Base-by-base conservation (phyloP, 352 stramenopile species). In the Globisporangium barbulae region DNA sequence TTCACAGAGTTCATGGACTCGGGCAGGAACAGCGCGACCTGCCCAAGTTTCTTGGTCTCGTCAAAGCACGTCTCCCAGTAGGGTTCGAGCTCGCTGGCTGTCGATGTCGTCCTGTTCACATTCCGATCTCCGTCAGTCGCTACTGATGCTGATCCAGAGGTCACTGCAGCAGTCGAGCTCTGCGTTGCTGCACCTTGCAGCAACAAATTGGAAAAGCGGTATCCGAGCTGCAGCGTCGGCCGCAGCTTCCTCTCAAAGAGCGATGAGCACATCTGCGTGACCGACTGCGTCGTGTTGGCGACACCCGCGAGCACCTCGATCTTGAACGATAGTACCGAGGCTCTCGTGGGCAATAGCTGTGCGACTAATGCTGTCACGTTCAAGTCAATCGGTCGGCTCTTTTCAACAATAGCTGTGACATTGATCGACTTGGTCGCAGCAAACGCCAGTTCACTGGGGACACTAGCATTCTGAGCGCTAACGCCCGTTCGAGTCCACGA, bases 181-280 rank as follows among this genome's bases (percentile, higher is more conserved):
- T 93, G 84, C 2, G 30, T 64, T 22, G 69, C 53, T 1, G 22
- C 33, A 8, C 64, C 44, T 17, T 37, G 44, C 3, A 59, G 49
- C 5, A 91, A 55, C 5, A 82, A 39, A 30, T 89, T 90, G 0
- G 75, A 72, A 21, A 89, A 87, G 6, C 50, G 15, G 39, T 85
- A 91, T 1, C 50, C 64, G 13, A 90, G 17, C 28, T 69, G 52
- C 0, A 93, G 56, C 5, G 68, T 61, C 5, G 84, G 84, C 8
- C 75, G 70, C 0, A 93, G 56, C 7, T 72, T 73, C 13, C 78
- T 67, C 31, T 86, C 82, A 61, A 91, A 91, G 12, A 76, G 35
- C 0, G 82, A 91, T 6, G 82, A 89, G 35, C 82, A 91, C 5
- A 91, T 52, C 8, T 91, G 82, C 0, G 80, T 89, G 17, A 59